Conservation (phyloP, 768 basidiomycete genomes). For the Leccinum rimulosum region DNA sequence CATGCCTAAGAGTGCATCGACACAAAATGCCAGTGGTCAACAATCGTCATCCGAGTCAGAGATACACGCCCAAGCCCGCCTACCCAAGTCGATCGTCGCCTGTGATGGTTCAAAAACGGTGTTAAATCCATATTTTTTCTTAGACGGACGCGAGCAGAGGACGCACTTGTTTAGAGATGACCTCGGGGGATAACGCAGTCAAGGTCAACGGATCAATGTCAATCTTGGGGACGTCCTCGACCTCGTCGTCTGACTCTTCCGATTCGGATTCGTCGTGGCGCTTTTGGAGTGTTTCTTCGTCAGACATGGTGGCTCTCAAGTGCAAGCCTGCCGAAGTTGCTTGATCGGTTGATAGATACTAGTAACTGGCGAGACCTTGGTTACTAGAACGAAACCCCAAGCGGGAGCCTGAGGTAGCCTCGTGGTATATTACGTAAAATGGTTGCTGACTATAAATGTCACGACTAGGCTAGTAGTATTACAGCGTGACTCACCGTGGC, state of each 20-base stretch:
- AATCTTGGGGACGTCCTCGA: constrained; percentile 60
- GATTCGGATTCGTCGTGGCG: constrained; percentile 66
- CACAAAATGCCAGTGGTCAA: not conserved
- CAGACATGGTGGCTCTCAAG: constrained; percentile 47
- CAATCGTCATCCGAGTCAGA: not conserved
- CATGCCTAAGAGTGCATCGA: constrained; percentile 55
- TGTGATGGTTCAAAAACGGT: constrained; percentile 27
- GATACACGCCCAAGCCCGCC: not conserved
- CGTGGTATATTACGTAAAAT: constrained; percentile 11
- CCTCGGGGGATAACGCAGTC: constrained; percentile 85
- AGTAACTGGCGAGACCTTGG: constrained; percentile 3
- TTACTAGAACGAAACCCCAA: constrained; percentile 2
- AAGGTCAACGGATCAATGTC: constrained; percentile 79
- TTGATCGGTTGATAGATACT: constrained; percentile 13
- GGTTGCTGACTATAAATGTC: constrained; percentile 4
- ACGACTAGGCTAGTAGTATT: too few relatives aligned
- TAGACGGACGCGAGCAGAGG: not conserved
- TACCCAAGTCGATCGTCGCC: constrained; percentile 95
- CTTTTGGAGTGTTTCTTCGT: constrained; percentile 67
- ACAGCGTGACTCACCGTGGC: not conserved
- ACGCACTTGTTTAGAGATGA: constrained; percentile 86
- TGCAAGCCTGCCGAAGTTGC: constrained; percentile 2
- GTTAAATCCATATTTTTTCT: constrained; percentile 1
- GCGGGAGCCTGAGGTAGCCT: constrained; percentile 1
- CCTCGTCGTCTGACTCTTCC: constrained; percentile 58